A percentile compares a stretch with the other conserved stretches of the same genome.
phyloP scores from a whole-genome alignment of 495 filamentous ascomycete genomes.

The Neurospora sp. region DNA sequence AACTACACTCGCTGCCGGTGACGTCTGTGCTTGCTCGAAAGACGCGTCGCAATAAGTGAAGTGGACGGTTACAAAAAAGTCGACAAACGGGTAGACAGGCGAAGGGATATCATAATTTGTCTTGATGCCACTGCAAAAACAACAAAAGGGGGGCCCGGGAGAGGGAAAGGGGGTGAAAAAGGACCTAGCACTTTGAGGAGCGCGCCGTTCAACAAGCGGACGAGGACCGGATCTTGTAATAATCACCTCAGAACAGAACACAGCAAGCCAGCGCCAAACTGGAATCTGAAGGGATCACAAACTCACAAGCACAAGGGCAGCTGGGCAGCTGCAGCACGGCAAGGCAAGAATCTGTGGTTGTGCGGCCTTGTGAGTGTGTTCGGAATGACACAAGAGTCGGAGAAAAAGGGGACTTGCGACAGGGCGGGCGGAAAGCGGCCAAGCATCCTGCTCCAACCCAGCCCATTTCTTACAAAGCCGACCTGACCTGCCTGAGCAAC shows the following conservation, averaged over 20 bases:
- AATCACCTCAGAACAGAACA: neutral
- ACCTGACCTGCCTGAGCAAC: neutral
- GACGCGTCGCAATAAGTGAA: neutral
- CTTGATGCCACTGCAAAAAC: neutral
- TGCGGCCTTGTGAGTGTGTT: conserved; percentile 1
- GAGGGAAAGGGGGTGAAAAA: neutral
- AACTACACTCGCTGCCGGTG: neutral
- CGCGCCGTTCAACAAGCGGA: conserved; percentile 1
- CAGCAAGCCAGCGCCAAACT: neutral
- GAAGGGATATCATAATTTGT: neutral
- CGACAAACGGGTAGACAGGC: neutral
- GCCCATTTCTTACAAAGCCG: neutral
- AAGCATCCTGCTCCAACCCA: neutral
- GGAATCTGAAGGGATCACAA: neutral
- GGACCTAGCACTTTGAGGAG: neutral
- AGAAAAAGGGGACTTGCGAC: conserved; percentile 8
- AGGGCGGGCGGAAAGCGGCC: neutral
- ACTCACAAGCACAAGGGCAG: neutral
- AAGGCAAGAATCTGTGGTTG: neutral
- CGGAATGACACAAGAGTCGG: conserved; percentile 12
- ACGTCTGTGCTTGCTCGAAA: neutral
- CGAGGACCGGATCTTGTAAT: neutral
- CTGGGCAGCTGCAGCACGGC: conserved; percentile 8
- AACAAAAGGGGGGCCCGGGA: neutral
- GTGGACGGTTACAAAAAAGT: neutral